Evolutionary conservation across 331 rosid species (phyloP), one percentile per base, ranked within the genome.

Genomic region (Malus hybrid): DNA sequence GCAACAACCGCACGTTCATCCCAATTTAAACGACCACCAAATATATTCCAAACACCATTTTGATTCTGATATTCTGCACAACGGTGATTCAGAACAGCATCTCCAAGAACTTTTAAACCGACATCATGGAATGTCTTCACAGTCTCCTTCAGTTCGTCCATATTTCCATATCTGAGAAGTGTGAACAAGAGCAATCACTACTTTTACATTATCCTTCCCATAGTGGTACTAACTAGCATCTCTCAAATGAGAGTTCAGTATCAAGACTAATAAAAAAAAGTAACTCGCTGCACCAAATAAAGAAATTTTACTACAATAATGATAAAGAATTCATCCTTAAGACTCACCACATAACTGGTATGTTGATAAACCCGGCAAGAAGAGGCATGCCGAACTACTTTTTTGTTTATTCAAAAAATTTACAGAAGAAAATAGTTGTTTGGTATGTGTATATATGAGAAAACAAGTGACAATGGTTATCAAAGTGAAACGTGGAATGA

Each of bases 81-180:
- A 15, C 99, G 99, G 80, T 95, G 99, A 86, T 95, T 95, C 74
- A 95, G 82, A 86, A 95, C 99, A 77, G 18, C 98, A 87, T 95
- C 99, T 80, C 99, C 99, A 27, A 95, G 94, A 76, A 85, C 91
- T 86, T 73, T 90, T 20, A 95, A 80, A 78, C 94, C 98, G 69
- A 60, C 80, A 39, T 82, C 77, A 72, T 91, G 99, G 75, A 92
- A 88, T 31, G 3, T 65, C 80, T 74, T 90, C 84, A 95, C 97
- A 29, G 81, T 72, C 46, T 92, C 96, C 86, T 95, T 92, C 82
- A 95, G 86, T 86, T 95, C 87, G 48, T 95, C 97, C 74, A 86
- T 78, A 79, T 70, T 87, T 68, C 99, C 99, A 80, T 95, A 95
- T 82, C 99, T 95, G 85, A 79, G 24, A 71, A 52, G 65, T 56